phyloP scores from a whole-genome alignment of 441 rosid genomes.

The Eutrema salsugineum region DNA sequence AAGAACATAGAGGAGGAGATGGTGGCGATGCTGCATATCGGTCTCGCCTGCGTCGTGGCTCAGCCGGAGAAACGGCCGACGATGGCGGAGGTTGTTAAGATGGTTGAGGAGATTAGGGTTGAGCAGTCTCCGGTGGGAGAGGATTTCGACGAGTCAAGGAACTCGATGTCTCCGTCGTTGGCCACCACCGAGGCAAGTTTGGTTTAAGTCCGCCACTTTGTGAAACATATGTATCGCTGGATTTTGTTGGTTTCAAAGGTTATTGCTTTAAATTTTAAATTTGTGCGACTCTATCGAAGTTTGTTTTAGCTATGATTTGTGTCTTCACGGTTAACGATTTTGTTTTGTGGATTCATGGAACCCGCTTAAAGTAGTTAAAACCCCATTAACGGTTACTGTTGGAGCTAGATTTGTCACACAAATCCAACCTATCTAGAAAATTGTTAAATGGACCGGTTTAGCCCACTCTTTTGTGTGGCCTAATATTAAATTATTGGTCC shows the following conservation, averaged over 20 bases:
- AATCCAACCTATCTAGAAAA: too few relatives aligned
- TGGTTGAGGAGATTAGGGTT: constrained; percentile 86
- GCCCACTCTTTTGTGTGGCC: too few relatives aligned
- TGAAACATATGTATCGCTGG: constrained; percentile 1
- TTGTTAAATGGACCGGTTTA: too few relatives aligned
- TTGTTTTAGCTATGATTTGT: constrained; percentile 12
- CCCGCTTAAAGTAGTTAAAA: not conserved
- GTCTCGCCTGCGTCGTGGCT: constrained; percentile 70
- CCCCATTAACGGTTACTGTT: not conserved
- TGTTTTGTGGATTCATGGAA: constrained; percentile 11
- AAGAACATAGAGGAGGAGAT: constrained; percentile 93
- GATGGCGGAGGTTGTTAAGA: constrained; percentile 75
- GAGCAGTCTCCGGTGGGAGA: constrained; percentile 95
- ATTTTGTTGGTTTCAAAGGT: not conserved
- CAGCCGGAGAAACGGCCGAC: constrained; percentile 85
- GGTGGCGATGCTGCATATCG: constrained; percentile 87
- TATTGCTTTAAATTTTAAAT: constrained; percentile 9
- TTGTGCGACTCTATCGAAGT: not conserved
- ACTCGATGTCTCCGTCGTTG: constrained; percentile 83
- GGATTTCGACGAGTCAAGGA: constrained; percentile 86
- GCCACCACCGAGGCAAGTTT: constrained; percentile 68
- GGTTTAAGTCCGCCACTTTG: not conserved
- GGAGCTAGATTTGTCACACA: too few relatives aligned
- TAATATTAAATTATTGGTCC: too few relatives aligned
- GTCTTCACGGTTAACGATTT: constrained; percentile 2